These are phyloP conservation scores for Ramaria sp. DNA, from an alignment of 768 basidiomycete species.

Conservation along the genomic window DNA sequence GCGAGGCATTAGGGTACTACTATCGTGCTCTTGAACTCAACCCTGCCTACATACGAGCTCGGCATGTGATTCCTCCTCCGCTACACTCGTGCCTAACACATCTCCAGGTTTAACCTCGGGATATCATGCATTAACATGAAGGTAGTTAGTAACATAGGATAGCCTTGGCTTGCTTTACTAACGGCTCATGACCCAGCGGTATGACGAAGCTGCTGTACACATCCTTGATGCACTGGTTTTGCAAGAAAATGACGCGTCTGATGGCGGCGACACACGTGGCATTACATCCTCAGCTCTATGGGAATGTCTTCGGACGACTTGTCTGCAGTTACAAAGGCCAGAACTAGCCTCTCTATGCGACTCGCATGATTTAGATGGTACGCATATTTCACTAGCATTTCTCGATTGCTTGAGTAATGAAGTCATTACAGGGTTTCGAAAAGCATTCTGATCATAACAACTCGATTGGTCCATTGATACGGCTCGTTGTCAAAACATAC, in stretches of 20 bases:
- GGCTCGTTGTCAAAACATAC: background rate
- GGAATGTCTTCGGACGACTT: slow-evolving; percentile 79
- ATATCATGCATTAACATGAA: slow-evolving; percentile 85
- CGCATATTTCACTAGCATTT: background rate
- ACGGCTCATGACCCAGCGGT: slow-evolving; percentile 37
- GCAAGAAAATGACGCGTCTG: slow-evolving; percentile 70
- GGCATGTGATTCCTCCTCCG: slow-evolving; percentile 30
- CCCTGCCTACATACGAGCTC: slow-evolving; percentile 82
- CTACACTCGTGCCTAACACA: background rate
- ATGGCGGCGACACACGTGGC: slow-evolving; percentile 36
- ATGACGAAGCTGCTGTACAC: slow-evolving; percentile 80
- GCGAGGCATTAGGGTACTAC: slow-evolving; percentile 82
- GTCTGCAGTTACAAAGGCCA: slow-evolving; percentile 65
- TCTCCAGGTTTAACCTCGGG: slow-evolving; percentile 75
- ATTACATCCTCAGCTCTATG: slow-evolving; percentile 73
- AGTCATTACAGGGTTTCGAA: background rate
- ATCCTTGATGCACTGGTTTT: slow-evolving; percentile 83
- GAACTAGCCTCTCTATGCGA: slow-evolving; percentile 75
- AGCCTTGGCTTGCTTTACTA: background rate
- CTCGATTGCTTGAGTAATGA: background rate
- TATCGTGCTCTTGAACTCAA: slow-evolving; percentile 77
- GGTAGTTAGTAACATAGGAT: slow-evolving; percentile 28
- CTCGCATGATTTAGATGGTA: slow-evolving; percentile 55
- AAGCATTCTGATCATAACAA: background rate
- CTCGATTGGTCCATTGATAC: background rate